Base-by-base conservation (phyloP, 2,329 filamentous ascomycete genomes). In the Dothidotthia symphoricarpi region DNA sequence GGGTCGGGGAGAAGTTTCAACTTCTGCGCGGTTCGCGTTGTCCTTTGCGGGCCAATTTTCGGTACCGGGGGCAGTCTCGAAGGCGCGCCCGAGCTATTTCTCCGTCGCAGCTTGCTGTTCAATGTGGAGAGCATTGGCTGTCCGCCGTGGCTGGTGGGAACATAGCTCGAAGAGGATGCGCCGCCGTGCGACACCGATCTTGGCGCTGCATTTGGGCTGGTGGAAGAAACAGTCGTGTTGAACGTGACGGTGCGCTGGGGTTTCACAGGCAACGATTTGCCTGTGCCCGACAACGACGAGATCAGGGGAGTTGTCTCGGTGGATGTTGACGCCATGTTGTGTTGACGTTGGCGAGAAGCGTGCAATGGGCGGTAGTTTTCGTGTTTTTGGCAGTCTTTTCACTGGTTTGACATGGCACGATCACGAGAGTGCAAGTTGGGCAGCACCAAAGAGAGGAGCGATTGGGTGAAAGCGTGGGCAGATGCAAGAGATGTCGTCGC, bases 1-100 rank as follows among this genome's bases (percentile, higher is more conserved):
- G 90, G 89, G 60, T 93, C 93, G 1, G 93, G 93, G 12, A 98
- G 74, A n/a, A 98, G 78, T 71, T 98, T 98, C 45, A 98, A 77
- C 72, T 98, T 98, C 72, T 97, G 89, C 2, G 88, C 88, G 49
- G 87, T 96, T 68, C 95, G 94, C 16, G 90, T 95, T 39, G 89
- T 97, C 66, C 93, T 76, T 66, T 98, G 93, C 0, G 93, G 91
- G 2, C 93, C 93, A 41, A 96, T 88, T 70, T 97, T 96, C 35
- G 76, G 70, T 8, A 59, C 68, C 2, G 70, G 38, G 3, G 73
- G 67, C 24, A 64, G 63, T 27, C 68, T 66, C 17, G 76, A 68
- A 13, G 81, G 73, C 36, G 81, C 74, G 36, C 87, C 84, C 57
- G 88, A 84, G 67, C 88, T 95, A 59, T 95, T 93, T 49, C 90